Base-by-base conservation (phyloP, 2,329 filamentous ascomycete genomes). In the Sporothrix protearum region DNA sequence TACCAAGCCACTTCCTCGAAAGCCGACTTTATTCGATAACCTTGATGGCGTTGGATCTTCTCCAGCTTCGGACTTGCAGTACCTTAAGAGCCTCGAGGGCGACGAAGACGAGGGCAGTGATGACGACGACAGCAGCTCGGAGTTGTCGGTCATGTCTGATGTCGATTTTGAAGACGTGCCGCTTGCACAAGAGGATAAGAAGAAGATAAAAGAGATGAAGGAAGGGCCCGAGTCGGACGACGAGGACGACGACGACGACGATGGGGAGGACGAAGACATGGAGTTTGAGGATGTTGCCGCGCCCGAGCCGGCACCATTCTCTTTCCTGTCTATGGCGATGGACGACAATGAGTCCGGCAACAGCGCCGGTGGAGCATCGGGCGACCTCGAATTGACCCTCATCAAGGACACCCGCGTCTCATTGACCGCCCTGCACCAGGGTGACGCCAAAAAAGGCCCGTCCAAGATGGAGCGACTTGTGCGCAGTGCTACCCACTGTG, bases 381-480 rank as follows among this genome's bases (percentile, higher is more conserved):
- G 89, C 12, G 91, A 94, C 77, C 83, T 96, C 45, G 90, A 95
- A 75, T 82, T 96, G 76, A 95, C 91, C 0, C 81, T 96, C 39
- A 84, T 83, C 47, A 85, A 84, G 75, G 87, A 88, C 72, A 83
- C 85, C 9, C 81, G 86, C 28, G 85, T 90, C n/a, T 87, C 88
- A 0, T 79, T 91, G 36, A 85, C 85, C 10, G 89, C 36, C 2
- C 64, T 69, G 39, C 68, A 90, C 74, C 83, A 87, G 0, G 83
- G 87, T 59, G 88, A 88, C 28, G 83, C 83, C 22, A 97, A 93
- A 80, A 97, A 95, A 78, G 94, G 93, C 0, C 92, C 92, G 0
- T 91, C 92, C 2, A 97, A 97, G 80, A 88, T 91, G 36, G 93
- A 97, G 78, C 88, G 93, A 68, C 87, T 89, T 73, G 91, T 95